phyloP scores from a whole-genome alignment of 192 early-diverging fungal genomes.

The Coemansia sp. region DNA sequence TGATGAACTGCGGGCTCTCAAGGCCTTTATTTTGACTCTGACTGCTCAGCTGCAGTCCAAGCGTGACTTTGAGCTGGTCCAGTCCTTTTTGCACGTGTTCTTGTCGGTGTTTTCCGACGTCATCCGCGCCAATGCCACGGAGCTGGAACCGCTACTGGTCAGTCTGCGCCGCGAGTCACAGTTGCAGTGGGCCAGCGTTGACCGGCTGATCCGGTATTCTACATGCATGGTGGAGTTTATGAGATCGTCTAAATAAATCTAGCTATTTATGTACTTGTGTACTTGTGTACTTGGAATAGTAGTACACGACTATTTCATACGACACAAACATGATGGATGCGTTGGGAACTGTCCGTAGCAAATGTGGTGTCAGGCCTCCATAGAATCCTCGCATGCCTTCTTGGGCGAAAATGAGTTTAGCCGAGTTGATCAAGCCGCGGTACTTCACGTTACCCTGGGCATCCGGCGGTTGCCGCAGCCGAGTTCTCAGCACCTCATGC shows the following conservation, averaged over 20 bases:
- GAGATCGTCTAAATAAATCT: conserved; percentile 5
- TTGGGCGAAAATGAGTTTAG: conserved; percentile 61
- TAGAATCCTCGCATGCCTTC: conserved; percentile 88
- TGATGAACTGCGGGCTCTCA: conserved; percentile 59
- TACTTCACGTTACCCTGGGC: conserved; percentile 71
- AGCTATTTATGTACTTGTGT: background rate
- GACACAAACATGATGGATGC: conserved; percentile 92
- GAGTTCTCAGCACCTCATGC: conserved; percentile 92
- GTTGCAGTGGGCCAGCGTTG: conserved; percentile 37
- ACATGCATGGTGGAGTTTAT: conserved; percentile 53
- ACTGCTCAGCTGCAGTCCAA: conserved; percentile 59
- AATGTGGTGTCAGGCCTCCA: conserved; percentile 92
- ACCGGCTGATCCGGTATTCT: conserved; percentile 48
- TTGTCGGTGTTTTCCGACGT: conserved; percentile 79
- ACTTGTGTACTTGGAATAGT: conserved; percentile 21
- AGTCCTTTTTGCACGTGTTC: conserved; percentile 77
- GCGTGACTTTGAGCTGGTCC: conserved; percentile 83
- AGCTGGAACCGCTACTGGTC: conserved; percentile 47
- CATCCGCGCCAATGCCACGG: conserved; percentile 60
- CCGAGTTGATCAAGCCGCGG: conserved; percentile 63
- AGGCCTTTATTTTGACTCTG: conserved; percentile 67
- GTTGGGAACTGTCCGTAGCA: conserved; percentile 93
- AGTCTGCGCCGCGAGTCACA: conserved; percentile 33
- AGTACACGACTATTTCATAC: conserved; percentile 71
- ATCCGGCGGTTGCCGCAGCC: conserved; percentile 77